Conservation (phyloP, 306 rosid genomes). For the Gastrolobium bilobum region DNA sequence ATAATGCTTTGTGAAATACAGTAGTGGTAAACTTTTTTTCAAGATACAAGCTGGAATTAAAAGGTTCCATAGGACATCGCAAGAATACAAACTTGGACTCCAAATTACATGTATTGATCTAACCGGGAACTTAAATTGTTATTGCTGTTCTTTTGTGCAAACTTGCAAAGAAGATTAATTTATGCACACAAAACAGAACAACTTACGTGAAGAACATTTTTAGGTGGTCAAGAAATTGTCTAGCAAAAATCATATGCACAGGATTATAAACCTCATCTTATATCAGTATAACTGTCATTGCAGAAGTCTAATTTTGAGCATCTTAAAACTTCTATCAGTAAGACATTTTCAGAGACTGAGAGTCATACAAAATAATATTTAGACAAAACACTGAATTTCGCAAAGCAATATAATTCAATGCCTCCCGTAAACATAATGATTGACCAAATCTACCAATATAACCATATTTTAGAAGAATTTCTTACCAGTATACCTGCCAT, state of each 20-base stretch:
- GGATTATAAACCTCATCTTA: conserved; percentile 27
- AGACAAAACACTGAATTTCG: conserved; percentile 31
- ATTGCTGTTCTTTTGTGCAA: conserved; percentile 22
- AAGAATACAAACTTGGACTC: conserved; percentile 10
- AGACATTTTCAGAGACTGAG: conserved; percentile 31
- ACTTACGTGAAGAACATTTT: conserved; percentile 11
- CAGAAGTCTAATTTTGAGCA: conserved; percentile 18
- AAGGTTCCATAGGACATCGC: conserved; percentile 36
- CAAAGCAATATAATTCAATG: conserved; percentile 28
- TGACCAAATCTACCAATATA: conserved; percentile 42
- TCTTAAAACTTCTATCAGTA: conserved; percentile 17
- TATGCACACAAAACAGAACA: conserved; percentile 37
- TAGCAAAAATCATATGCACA: background rate
- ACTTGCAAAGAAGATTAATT: conserved; percentile 29
- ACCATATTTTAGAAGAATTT: conserved; percentile 44
- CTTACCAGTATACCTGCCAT: conserved; percentile 94
- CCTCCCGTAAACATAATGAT: conserved; percentile 34
- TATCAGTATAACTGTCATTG: conserved; percentile 18
- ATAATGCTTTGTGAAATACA: conserved; percentile 22
- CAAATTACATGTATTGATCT: conserved; percentile 2
- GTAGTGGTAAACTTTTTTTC: conserved; percentile 14
- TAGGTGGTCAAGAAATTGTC: conserved; percentile 35
- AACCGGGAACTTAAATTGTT: background rate
- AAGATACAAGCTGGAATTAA: conserved; percentile 24
- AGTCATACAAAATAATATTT: conserved; percentile 32